Evolutionary conservation across 2,329 filamentous ascomycete species (phyloP), one percentile per base, ranked within the genome.

Genomic region (Niveomyces coronatus): DNA sequence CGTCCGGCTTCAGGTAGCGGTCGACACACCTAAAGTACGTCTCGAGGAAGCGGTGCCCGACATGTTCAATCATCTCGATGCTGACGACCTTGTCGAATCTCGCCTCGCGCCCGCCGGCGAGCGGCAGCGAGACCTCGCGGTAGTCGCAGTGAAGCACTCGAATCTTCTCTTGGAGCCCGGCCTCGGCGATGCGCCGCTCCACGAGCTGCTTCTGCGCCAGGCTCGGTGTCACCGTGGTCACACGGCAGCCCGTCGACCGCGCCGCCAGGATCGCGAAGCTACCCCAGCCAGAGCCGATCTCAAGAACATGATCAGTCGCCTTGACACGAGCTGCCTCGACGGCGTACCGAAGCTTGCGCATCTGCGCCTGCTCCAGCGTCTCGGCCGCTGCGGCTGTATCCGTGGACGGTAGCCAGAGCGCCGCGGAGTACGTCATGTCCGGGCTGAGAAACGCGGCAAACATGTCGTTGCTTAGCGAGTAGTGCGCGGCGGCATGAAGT

Each of bases 21-120:
- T 84, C 63, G 36, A 86, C 65, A 46, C 72, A 74, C 14, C 63
- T 60, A 52, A 86, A 85, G 52, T 85, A 86, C 2, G 71, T 78
- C 16, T 68, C 64, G 22, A 86, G 57, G 47, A 74, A 85, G 49
- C 82, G 76, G 37, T 70, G 63, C 4, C 82, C 82, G 0, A 85
- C 82, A 2, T 78, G 78, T 60, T 86, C 82, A 19, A 85, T 62
- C 82, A 86, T 86, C 52, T 86, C 82, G 40, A 85, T 83, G 7
- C 77, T 83, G 10, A 85, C 67, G 5, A 85, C 65, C 53, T 84
- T 84, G 57, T 86, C 82, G 48, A 76, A 86, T 0, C 63, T 61
- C 1, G 56, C 61, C 27, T 63, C 60, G n/a, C 7, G n/a, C n/a
- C n/a, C n/a, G n/a, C 13, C 26, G 34, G 37, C 0, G 75, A 71